These are phyloP conservation scores for Sophora flavescens DNA, from an alignment of 306 rosid species.

Conservation along the genomic window DNA sequence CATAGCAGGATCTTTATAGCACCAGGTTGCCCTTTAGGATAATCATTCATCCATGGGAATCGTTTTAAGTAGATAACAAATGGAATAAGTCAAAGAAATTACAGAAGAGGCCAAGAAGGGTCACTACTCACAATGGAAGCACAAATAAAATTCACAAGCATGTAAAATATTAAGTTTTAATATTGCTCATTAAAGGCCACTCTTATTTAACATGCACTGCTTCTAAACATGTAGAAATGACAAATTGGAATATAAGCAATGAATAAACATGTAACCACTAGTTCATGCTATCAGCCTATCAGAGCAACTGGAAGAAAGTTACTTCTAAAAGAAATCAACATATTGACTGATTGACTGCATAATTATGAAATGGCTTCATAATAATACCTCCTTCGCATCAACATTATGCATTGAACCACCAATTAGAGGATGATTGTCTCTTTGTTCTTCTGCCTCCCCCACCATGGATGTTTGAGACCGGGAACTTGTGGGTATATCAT, in stretches of 20 bases:
- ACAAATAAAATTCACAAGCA: slow-evolving; percentile 27
- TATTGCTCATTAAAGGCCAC: neutral
- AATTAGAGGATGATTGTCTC: slow-evolving; percentile 65
- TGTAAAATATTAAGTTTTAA: slow-evolving; percentile 13
- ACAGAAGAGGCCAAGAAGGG: neutral
- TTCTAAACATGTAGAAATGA: slow-evolving; percentile 23
- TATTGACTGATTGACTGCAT: slow-evolving; percentile 20
- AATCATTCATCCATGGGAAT: slow-evolving; percentile 24
- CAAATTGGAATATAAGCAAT: slow-evolving; percentile 5
- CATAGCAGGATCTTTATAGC: too few species aligned
- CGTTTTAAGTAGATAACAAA: slow-evolving; percentile 14
- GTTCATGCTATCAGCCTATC: slow-evolving; percentile 31
- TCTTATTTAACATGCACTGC: slow-evolving; percentile 20
- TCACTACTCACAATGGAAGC: neutral
- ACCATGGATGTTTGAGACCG: slow-evolving; percentile 78
- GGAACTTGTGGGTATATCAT: slow-evolving; percentile 75
- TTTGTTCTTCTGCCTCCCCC: slow-evolving; percentile 69
- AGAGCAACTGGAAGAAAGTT: slow-evolving; percentile 30
- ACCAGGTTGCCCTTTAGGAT: neutral
- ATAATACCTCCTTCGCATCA: slow-evolving; percentile 87
- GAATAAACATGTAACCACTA: slow-evolving; percentile 30
- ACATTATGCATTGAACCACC: slow-evolving; percentile 64
- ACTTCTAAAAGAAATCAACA: slow-evolving; percentile 32
- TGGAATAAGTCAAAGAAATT: neutral
- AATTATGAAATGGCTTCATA: slow-evolving; percentile 26